These are phyloP conservation scores for Umbilicaria muhlenbergii DNA, from an alignment of 495 filamentous ascomycete genomes.

Conservation along the genomic window DNA sequence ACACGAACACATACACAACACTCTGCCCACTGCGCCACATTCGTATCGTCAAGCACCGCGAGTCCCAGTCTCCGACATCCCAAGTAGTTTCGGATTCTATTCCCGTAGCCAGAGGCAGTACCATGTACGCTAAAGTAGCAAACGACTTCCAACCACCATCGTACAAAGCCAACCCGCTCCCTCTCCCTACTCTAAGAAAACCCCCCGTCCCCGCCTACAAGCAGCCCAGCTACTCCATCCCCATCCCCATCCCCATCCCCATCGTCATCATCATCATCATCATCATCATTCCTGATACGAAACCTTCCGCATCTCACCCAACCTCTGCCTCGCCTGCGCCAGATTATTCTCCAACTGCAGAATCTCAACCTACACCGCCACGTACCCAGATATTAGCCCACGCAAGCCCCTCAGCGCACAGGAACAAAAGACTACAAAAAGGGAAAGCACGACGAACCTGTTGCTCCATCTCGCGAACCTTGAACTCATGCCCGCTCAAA, in stretches of 20 bases:
- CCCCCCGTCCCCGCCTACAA: not conserved
- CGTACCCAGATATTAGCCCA: slow-evolving; percentile 7
- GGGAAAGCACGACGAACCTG: slow-evolving; percentile 55
- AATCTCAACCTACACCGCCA: slow-evolving; percentile 67
- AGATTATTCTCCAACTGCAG: slow-evolving; percentile 86
- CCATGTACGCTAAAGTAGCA: no score
- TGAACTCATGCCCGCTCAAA: slow-evolving; percentile 87
- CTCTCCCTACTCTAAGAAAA: no score
- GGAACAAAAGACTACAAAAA: slow-evolving; percentile 6
- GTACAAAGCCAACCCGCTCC: no score
- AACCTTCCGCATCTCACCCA: slow-evolving; percentile 98
- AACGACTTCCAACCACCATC: no score
- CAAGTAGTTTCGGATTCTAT: no score
- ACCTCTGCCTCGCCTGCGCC: slow-evolving; percentile 58
- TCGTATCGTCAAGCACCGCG: no score
- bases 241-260: slow-evolving; percentile 1
- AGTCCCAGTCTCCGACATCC: no score
- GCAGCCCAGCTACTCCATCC: not conserved
- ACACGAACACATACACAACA: no score
- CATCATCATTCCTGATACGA: slow-evolving; percentile 73
- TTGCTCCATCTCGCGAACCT: slow-evolving; percentile 97
- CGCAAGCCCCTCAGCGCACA: not conserved
- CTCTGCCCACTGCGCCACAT: no score
- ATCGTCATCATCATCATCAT: no score
- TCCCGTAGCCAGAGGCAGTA: no score